phyloP scores from a whole-genome alignment of 345 rosid genomes.

The Carallia pectinifolia region DNA sequence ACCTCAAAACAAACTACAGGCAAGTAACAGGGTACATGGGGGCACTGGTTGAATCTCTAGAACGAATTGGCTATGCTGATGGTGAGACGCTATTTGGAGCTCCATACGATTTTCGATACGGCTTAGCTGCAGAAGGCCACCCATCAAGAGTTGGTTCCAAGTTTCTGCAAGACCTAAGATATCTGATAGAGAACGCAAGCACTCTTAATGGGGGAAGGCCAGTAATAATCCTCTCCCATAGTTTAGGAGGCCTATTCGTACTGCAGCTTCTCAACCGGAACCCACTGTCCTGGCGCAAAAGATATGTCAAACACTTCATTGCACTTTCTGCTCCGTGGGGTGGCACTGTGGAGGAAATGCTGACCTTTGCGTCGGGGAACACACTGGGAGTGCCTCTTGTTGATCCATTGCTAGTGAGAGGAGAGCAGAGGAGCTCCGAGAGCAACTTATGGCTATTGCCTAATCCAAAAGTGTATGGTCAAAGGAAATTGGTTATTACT shows the following conservation, averaged over 20 bases:
- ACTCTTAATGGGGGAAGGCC: conserved; percentile 56
- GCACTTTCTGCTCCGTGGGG: conserved; percentile 88
- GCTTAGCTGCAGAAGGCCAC: conserved; percentile 65
- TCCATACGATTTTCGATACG: conserved; percentile 89
- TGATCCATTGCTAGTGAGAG: conserved; percentile 69
- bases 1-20: conserved; percentile 28
- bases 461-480: conserved; percentile 42
- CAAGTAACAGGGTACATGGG: conserved; percentile 61
- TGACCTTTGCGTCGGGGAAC: conserved; percentile 67
- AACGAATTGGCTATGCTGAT: conserved; percentile 51
- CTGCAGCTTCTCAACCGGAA: conserved; percentile 66
- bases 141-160: conserved; percentile 63
- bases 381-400: conserved; percentile 77
- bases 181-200: conserved; percentile 61
- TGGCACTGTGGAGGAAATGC: conserved; percentile 59
- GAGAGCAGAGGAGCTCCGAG: conserved; percentile 70
- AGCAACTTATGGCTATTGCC: conserved; percentile 92
- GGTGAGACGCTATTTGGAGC: conserved; percentile 72
- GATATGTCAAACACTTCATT: conserved; percentile 63
- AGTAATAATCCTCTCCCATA: conserved; percentile 71
- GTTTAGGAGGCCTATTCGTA: conserved; percentile 79
- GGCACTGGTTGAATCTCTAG: conserved; percentile 57
- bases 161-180: conserved; percentile 56
- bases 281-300: conserved; percentile 58
- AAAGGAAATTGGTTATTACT: conserved; percentile 47